phyloP scores from a whole-genome alignment of 2,329 filamentous ascomycete genomes.

The Acrodontium crateriforme region DNA sequence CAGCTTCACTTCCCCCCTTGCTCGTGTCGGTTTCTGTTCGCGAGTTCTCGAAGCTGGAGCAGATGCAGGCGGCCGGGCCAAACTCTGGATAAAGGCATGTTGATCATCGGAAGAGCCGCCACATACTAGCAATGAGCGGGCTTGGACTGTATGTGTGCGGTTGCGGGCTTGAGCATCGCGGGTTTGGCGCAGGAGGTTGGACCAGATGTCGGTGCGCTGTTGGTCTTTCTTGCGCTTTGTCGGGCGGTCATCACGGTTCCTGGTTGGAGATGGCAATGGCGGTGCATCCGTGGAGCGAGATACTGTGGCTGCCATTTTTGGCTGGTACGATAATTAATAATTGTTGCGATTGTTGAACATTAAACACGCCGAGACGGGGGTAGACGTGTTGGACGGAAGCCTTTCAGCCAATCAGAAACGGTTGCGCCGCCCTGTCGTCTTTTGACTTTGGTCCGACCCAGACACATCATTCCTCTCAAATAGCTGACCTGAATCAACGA shows the following conservation, averaged over 20 bases:
- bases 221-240: slow-evolving; percentile 13
- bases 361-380: too few relatives aligned
- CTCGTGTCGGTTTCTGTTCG: slow-evolving; percentile 10
- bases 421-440: too few relatives aligned
- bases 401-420: too few relatives aligned
- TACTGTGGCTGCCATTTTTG: too few relatives aligned
- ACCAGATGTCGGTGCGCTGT: slow-evolving; percentile 21
- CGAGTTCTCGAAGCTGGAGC: slow-evolving; percentile 11
- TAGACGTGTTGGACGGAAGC: too few relatives aligned
- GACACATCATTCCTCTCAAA: too few relatives aligned
- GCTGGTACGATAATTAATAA: too few relatives aligned
- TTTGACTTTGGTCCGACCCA: too few relatives aligned
- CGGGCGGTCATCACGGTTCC: neutral
- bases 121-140: slow-evolving; percentile 18
- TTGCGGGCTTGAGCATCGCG: slow-evolving; percentile 22
- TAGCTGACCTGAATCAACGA: too few relatives aligned
- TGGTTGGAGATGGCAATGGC: too few relatives aligned
- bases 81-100: slow-evolving; percentile 13
- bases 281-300: too few relatives aligned
- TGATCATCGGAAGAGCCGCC: slow-evolving; percentile 21
- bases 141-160: slow-evolving; percentile 18
- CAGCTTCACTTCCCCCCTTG: slow-evolving; percentile 18
- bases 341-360: too few relatives aligned
- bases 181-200: slow-evolving; percentile 20
- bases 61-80: slow-evolving; percentile 17